A percentile compares a stretch with the other conserved stretches of the same genome.
These are phyloP conservation scores for Datura wrightii DNA, from an alignment of 257 asterid species.

Conservation along the genomic window DNA sequence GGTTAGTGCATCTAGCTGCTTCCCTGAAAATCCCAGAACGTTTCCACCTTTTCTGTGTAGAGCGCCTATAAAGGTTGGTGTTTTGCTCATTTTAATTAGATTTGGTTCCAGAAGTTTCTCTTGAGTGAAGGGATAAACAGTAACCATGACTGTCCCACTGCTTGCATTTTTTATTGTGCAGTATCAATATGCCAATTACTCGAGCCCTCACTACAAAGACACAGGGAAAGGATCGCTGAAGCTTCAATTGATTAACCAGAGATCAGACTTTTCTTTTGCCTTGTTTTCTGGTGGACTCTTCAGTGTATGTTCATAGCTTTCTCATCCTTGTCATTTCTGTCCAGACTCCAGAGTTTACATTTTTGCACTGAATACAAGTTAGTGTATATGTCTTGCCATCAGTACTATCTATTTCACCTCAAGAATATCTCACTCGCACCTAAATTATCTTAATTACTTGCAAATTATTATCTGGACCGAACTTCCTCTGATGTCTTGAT, in stretches of 20 bases:
- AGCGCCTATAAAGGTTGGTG: constrained; percentile 86
- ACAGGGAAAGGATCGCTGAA: constrained; percentile 79
- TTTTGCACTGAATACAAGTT: constrained; percentile 17
- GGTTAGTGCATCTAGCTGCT: constrained; percentile 72
- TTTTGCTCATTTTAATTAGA: neutral
- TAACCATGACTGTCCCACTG: constrained; percentile 10
- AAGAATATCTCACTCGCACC: neutral
- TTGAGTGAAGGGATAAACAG: neutral
- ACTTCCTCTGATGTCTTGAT: neutral
- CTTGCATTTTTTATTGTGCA: constrained; percentile 45
- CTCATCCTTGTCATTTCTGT: constrained; percentile 1
- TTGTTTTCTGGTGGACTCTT: constrained; percentile 87
- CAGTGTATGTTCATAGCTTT: constrained; percentile 49
- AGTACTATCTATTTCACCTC: constrained; percentile 1
- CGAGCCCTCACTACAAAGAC: constrained; percentile 60
- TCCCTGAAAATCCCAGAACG: constrained; percentile 64
- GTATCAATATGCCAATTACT: constrained; percentile 83
- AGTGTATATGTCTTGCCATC: neutral
- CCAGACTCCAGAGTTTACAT: neutral
- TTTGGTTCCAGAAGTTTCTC: constrained; percentile 4
- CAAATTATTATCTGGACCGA: neutral
- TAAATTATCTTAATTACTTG: neutral
- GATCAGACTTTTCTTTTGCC: constrained; percentile 87
- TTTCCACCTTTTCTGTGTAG: constrained; percentile 75
- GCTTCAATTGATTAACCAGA: constrained; percentile 87